These are phyloP conservation scores for Entelexis paramagnoliae DNA, from an alignment of 1,139 yeast species.

Conservation along the genomic window DNA sequence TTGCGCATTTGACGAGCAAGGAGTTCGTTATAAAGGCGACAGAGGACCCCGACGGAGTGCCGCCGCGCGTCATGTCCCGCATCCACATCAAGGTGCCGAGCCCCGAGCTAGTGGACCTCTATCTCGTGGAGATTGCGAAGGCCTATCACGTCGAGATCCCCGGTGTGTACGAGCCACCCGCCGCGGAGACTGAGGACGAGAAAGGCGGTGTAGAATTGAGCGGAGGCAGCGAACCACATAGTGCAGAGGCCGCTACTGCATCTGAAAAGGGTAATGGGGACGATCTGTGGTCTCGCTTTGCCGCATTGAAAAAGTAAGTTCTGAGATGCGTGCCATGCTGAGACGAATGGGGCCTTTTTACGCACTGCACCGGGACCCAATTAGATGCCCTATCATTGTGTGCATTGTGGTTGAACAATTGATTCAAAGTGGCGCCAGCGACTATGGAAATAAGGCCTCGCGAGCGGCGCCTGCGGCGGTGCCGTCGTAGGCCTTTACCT, in stretches of 20 bases:
- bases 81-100: slow-evolving; percentile 62
- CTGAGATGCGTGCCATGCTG: no score
- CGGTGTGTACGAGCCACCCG: slow-evolving; percentile 22
- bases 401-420: no score
- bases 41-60: slow-evolving; percentile 44
- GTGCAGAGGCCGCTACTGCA: slow-evolving; percentile 1
- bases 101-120: slow-evolving; percentile 53
- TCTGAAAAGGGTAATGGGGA: slow-evolving; percentile 8
- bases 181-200: slow-evolving; percentile 3
- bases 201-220: background rate
- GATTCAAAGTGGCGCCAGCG: no score
- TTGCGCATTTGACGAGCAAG: slow-evolving; percentile 53
- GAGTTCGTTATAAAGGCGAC: slow-evolving; percentile 54
- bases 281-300: slow-evolving; percentile 25
- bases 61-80: slow-evolving; percentile 53
- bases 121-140: slow-evolving; percentile 68
- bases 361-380: no score
- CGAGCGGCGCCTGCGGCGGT: no score
- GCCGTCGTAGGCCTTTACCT: no score
- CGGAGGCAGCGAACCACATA: background rate
- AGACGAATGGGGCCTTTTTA: no score
- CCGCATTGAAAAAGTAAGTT: slow-evolving; percentile 18
- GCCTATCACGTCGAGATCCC: slow-evolving; percentile 50
- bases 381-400: no score
- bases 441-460: no score